Evolutionary conservation across 1,284 basidiomycete genomes (phyloP), one percentile per base, ranked within the genome.

Genomic region (Ganoderma multipileum): DNA sequence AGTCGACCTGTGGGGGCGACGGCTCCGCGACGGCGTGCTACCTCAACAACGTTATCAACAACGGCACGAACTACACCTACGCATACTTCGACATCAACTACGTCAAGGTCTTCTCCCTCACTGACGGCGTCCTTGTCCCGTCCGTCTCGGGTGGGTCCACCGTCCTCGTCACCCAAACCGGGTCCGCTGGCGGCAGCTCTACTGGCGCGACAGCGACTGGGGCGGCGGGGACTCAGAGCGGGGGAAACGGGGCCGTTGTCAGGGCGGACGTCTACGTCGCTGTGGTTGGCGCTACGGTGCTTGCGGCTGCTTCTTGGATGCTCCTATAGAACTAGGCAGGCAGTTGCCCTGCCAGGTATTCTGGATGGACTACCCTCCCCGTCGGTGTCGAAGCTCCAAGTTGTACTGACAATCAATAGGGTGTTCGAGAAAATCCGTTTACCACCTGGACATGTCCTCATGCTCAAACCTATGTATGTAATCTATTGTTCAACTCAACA

Each of bases 71-170:
- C 44, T 88, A 85, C 76, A 82, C 83, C 64, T 76, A 83, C 30
- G 86, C 87, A 1, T 82, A 86, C 80, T 87, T 87, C 75, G 85
- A 86, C 78, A 79, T 88, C 76, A 78, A 80, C 70, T 85, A 84
- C 74, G 77, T 88, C 74, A 85, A 85, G 69, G 82, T 79, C 26
- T 84, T 81, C 75, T 80, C 79, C 23, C 72, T 73, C 11, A 76
- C 72, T 64, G 72, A 68, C 60, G 66, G 64, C 52, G 66, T 73
- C 58, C 71, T 75, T 63, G 66, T 74, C 42, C 63, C 68, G n/a
- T 63, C 69, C 36, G 38, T 52, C 33, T 71, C 69, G 16, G 69
- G 63, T 36, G 69, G 68, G 9, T 69, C 71, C 9, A 69, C 70
- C 38, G 67, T 73, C 44, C 65, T 72, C 50, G 71, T 70, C 38